Evolutionary conservation across 768 basidiomycete species (phyloP).

Genomic region (Amyloporia xantha): DNA sequence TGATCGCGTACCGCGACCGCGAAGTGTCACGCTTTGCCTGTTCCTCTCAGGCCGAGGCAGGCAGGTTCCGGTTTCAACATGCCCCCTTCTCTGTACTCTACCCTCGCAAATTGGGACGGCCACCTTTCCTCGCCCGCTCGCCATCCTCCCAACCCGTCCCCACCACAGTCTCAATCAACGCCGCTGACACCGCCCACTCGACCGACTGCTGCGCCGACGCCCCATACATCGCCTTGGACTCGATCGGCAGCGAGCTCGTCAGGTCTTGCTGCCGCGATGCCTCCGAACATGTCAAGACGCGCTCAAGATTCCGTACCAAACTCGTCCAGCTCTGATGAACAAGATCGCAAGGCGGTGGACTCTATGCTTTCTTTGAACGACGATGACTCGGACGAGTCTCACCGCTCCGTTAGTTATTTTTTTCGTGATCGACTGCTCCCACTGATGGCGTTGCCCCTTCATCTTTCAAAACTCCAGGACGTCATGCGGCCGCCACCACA

Average conservation of each 20-base stretch:
- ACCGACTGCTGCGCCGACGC: background rate
- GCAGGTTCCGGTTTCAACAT: constrained; percentile 1
- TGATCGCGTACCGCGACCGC: background rate
- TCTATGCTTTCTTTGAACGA: background rate
- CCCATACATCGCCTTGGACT: constrained; percentile 1
- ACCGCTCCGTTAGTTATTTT: background rate
- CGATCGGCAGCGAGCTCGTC: background rate
- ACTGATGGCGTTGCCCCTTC: background rate
- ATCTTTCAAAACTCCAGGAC: background rate
- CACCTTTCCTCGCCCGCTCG: constrained; percentile 2
- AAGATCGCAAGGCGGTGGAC: background rate
- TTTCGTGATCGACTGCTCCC: background rate
- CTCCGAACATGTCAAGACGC: background rate
- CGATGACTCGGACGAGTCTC: background rate
- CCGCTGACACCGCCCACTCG: background rate
- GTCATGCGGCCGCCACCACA: background rate
- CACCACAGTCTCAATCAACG: background rate
- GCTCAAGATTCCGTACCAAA: too few relatives aligned
- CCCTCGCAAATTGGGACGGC: constrained; percentile 17
- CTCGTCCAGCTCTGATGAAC: background rate
- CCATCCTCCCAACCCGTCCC: background rate
- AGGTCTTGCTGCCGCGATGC: background rate
- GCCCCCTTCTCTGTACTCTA: constrained; percentile 13
- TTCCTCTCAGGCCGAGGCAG: background rate
- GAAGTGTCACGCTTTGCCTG: background rate